Conservation (phyloP, 148 eudicot species). For the Camellia granthamiana region DNA sequence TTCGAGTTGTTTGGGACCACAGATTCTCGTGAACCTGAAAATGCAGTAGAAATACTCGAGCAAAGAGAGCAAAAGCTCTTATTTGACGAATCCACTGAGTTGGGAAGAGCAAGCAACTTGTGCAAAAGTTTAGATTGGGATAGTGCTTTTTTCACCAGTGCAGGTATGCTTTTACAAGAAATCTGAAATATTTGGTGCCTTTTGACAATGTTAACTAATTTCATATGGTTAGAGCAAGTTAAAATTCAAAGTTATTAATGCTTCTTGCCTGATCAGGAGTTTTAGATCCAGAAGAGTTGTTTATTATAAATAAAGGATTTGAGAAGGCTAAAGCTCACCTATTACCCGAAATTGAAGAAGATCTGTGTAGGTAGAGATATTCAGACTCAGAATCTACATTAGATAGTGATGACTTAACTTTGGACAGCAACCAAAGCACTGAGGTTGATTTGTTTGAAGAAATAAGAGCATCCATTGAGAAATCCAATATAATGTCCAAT, state of each 20-base stretch:
- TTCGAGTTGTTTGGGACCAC: constrained; percentile 13
- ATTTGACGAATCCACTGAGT: constrained; percentile 8
- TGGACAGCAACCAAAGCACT: constrained; percentile 11
- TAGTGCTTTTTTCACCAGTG: constrained; percentile 56
- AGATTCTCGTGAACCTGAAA: not conserved
- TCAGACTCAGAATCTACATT: constrained; percentile 11
- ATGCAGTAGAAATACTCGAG: constrained; percentile 3
- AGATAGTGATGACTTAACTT: constrained; percentile 18
- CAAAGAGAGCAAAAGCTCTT: constrained; percentile 11
- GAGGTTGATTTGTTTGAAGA: constrained; percentile 21
- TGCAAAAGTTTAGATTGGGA: constrained; percentile 75
- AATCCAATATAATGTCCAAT: constrained; percentile 28
- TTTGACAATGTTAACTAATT: not conserved
- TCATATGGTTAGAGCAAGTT: not conserved
- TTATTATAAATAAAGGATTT: constrained; percentile 47
- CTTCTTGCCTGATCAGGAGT: constrained; percentile 39
- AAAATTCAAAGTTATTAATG: not conserved
- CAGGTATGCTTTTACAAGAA: constrained; percentile 31
- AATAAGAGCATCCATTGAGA: constrained; percentile 15
- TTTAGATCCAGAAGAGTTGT: constrained; percentile 57
- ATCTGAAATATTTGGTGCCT: not conserved
- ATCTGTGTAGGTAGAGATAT: constrained; percentile 18
- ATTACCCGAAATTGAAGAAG: constrained; percentile 17
- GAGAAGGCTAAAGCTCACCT: constrained; percentile 23
- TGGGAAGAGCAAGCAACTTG: constrained; percentile 26